Conservation (phyloP, 192 early-diverging fungal species). For the Mortierella hygrophila region DNA sequence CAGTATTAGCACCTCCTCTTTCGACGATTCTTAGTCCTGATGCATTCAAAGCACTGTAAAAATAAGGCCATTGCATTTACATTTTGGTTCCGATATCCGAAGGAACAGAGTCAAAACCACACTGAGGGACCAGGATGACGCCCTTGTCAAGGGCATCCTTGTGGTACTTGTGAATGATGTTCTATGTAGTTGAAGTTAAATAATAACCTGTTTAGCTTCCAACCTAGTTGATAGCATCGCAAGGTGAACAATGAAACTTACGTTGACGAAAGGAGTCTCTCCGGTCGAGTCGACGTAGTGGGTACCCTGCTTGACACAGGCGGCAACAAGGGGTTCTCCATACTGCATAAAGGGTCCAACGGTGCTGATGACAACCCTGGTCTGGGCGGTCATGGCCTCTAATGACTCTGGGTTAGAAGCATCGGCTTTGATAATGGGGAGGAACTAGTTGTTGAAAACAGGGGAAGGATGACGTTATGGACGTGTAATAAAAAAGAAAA, state of each 20-base stretch:
- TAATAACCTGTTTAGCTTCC: background rate
- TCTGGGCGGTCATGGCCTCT: conserved; percentile 68
- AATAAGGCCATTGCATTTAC: conserved; percentile 25
- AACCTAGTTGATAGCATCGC: background rate
- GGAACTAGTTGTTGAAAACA: conserved; percentile 26
- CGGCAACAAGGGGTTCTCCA: conserved; percentile 77
- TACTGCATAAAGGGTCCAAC: conserved; percentile 84
- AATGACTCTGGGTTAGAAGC: conserved; percentile 69
- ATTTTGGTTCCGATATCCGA: conserved; percentile 88
- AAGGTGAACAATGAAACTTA: conserved; percentile 6
- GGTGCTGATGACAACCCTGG: conserved; percentile 83
- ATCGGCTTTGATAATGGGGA: conserved; percentile 81
- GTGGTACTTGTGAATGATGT: conserved; percentile 77
- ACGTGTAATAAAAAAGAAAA: background rate
- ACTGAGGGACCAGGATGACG: conserved; percentile 82
- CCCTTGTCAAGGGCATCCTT: conserved; percentile 72
- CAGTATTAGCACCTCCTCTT: too few relatives aligned
- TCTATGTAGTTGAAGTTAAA: conserved; percentile 63
- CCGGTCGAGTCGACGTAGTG: conserved; percentile 96
- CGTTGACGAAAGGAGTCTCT: conserved; percentile 64
- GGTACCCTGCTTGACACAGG: conserved; percentile 76
- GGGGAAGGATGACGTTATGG: background rate
- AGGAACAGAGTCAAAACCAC: conserved; percentile 94
- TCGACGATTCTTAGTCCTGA: background rate
- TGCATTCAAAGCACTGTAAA: background rate